Evolutionary conservation across 106 monocot genomes (phyloP).

Genomic region (Amphibolis antarctica): DNA sequence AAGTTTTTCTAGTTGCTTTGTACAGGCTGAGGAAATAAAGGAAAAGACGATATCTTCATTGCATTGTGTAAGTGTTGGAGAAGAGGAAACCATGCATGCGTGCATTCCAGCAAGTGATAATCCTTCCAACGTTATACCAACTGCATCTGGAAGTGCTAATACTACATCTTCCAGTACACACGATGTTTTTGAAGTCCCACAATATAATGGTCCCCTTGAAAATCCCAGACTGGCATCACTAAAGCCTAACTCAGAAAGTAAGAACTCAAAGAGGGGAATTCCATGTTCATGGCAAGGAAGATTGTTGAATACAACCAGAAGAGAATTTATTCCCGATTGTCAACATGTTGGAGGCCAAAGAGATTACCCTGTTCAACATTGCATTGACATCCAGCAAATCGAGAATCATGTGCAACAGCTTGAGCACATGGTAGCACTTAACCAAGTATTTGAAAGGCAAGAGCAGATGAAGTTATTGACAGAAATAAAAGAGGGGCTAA

Average conservation of each 20-base stretch:
- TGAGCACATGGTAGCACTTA: not conserved
- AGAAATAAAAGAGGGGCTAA: not conserved
- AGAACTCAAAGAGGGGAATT: not conserved
- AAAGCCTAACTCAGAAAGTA: not conserved
- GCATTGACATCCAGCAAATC: not conserved
- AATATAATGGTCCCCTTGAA: not conserved
- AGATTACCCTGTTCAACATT: not conserved
- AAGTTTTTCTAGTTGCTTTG: too few relatives aligned
- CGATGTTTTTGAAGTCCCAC: constrained; percentile 1
- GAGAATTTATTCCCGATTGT: not conserved
- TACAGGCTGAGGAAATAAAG: too few relatives aligned
- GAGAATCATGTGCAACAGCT: not conserved
- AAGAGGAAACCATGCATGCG: not conserved
- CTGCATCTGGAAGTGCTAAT: not conserved
- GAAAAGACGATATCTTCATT: too few relatives aligned
- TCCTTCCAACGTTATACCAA: not conserved
- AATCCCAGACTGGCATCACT: not conserved
- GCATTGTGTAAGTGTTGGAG: not conserved
- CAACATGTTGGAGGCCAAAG: not conserved
- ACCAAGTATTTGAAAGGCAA: not conserved
- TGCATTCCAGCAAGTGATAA: not conserved
- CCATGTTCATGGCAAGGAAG: not conserved
- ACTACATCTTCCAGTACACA: not conserved
- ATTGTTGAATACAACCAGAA: not conserved
- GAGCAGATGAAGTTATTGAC: not conserved